Conservation (phyloP, 805 yeast species). For the Wickerhamiella cacticola region DNA sequence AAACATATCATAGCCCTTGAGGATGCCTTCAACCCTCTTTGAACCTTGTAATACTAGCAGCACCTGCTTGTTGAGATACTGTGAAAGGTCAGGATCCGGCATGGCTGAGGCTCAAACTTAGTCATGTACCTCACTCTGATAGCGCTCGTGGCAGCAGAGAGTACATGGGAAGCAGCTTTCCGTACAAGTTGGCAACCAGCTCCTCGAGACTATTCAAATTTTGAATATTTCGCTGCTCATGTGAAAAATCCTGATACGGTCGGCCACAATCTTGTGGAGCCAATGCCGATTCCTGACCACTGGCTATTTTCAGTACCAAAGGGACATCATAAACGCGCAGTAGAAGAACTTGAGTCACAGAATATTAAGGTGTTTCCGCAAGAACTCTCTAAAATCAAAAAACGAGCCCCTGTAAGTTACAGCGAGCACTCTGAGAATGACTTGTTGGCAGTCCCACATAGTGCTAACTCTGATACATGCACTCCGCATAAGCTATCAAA, state of each 20-base stretch:
- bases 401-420: conserved; percentile 5
- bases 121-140: conserved; percentile 8
- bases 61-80: conserved; percentile 71
- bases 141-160: background rate
- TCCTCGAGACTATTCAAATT: conserved; percentile 13
- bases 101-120: background rate
- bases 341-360: background rate
- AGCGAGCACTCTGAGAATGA: background rate
- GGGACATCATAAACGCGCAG: conserved; percentile 13
- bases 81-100: conserved; percentile 28
- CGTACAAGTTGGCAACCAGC: conserved; percentile 20
- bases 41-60: conserved; percentile 66
- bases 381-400: background rate
- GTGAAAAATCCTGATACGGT: conserved; percentile 15
- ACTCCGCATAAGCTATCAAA: conserved; percentile 3
- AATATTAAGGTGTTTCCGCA: background rate
- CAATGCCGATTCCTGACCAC: conserved; percentile 23
- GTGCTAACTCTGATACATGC: background rate
- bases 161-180: conserved; percentile 18
- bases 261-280: conserved; percentile 18
- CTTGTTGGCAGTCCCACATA: background rate
- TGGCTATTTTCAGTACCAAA: conserved; percentile 20
- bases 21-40: conserved; percentile 63
- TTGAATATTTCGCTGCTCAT: conserved; percentile 21
- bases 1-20: conserved; percentile 77